These are phyloP conservation scores for Penicillium dipodomyicola DNA, from an alignment of 495 filamentous ascomycete species.

Conservation along the genomic window DNA sequence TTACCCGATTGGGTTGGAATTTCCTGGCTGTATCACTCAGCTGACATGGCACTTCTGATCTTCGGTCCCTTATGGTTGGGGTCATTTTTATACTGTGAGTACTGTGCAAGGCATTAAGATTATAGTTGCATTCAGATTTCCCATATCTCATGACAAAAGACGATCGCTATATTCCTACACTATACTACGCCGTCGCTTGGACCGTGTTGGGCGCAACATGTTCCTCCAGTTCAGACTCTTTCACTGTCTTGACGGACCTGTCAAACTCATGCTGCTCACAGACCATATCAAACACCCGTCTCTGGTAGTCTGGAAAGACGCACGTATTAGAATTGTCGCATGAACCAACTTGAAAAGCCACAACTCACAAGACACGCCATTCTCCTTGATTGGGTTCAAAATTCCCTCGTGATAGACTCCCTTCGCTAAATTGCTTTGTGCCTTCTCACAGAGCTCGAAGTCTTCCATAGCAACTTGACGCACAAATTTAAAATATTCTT, in stretches of 20 bases:
- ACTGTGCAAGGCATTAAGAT: neutral
- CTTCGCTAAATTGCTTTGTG: conserved; percentile 53
- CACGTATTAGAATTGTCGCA: neutral
- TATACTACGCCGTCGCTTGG: conserved; percentile 28
- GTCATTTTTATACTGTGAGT: neutral
- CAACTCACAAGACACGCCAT: conserved; percentile 54
- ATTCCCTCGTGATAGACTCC: conserved; percentile 60
- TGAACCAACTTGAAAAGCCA: neutral
- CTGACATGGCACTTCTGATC: neutral
- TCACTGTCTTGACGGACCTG: conserved; percentile 16
- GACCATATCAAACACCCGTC: conserved; percentile 53
- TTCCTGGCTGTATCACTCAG: conserved; percentile 7
- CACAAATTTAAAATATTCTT: conserved; percentile 59
- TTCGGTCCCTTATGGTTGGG: neutral
- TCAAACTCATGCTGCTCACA: conserved; percentile 47
- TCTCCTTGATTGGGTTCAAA: conserved; percentile 57
- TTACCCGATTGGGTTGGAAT: conserved; percentile 29
- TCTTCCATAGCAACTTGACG: conserved; percentile 60
- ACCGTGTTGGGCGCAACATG: conserved; percentile 15
- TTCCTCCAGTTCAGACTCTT: conserved; percentile 13
- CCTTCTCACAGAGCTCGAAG: conserved; percentile 59
- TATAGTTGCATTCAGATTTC: neutral
- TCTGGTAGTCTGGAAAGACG: conserved; percentile 50
- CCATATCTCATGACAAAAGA: neutral
- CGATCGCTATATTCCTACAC: neutral